Conservation (phyloP, 2,329 filamentous ascomycete genomes). For the Fusarium caatingaense region DNA sequence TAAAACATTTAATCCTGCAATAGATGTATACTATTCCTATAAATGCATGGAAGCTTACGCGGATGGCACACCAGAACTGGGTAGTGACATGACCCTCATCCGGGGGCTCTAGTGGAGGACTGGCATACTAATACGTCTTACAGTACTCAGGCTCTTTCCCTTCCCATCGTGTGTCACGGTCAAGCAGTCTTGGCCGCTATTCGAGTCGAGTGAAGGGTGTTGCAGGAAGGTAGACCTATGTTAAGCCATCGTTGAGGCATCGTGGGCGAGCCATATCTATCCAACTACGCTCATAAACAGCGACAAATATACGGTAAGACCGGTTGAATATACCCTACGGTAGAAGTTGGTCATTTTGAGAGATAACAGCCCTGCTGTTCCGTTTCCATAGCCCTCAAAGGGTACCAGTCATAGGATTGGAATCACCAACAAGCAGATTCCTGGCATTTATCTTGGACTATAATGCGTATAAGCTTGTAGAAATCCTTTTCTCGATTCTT, state of each 20-base stretch:
- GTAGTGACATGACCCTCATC: background rate
- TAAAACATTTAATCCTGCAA: background rate
- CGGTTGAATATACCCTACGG: background rate
- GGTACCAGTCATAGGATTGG: background rate
- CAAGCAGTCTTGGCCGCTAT: background rate
- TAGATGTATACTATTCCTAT: background rate
- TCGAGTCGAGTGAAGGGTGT: too few relatives aligned
- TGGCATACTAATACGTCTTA: background rate
- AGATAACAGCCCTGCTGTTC: background rate
- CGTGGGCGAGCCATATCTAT: background rate
- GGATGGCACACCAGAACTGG: background rate
- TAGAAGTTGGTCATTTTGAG: background rate
- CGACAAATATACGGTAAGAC: background rate
- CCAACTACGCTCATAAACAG: background rate
- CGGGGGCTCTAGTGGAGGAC: background rate
- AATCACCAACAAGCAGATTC: background rate
- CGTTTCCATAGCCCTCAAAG: background rate
- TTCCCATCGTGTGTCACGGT: background rate
- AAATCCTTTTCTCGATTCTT: background rate
- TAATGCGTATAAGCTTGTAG: background rate
- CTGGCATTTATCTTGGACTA: background rate
- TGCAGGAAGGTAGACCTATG: background rate
- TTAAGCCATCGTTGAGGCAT: background rate
- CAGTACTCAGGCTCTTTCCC: background rate
- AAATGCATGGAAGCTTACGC: background rate